Evolutionary conservation across 2,329 filamentous ascomycete genomes (phyloP), one percentile per base, ranked within the genome.

Genomic region (Whalleya microplaca): DNA sequence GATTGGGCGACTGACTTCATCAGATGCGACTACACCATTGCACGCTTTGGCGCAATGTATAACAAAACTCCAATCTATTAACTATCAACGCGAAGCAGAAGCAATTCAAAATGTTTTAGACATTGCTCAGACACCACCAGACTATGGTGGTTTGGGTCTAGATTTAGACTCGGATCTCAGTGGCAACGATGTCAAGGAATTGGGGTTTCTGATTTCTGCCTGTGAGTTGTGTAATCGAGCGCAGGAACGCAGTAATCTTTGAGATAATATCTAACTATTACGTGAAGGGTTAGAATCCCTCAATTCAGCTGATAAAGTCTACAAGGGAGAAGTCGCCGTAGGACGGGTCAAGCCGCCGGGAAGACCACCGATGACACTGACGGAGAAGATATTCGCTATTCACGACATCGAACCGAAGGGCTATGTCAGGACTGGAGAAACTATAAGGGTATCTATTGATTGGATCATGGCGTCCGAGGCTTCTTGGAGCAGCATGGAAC

Each of bases 391-490:
- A 41, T 75, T 80, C 59, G 75, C 76, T 0, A 56, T 71, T n/a
- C 77, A 79, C 61, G 75, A 76, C 55, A 65, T 77, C 1, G 62
- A 67, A 1, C 62, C 66, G 2, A 68, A 65, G 18, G 72, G 71
- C 0, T 71, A 59, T 16, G 71, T 79, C 2, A 56, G 58, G 29
- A 64, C 75, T 0, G 76, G 77, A 0, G 73, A 77, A 16, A 68
- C 74, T 3, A 73, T 80, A 12, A 70, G 74, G 1, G 71, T 80
- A 2, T 68, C 70, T 20, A 71, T 80, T 0, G 77, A 80, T 58
- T 80, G 78, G 77, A 71, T 79, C 42, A 72, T 80, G 56, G 75
- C 78, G 2, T 75, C 72, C 2, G 78, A 80, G 53, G 65, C 73
- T 1, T 74, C 71, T 7, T 80, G 77, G 77, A 56, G 56, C 40